A percentile compares a stretch with the other conserved stretches of the same genome.
These are phyloP conservation scores for Cymodocea nodosa DNA, from an alignment of 116 monocot species.

Conservation along the genomic window DNA sequence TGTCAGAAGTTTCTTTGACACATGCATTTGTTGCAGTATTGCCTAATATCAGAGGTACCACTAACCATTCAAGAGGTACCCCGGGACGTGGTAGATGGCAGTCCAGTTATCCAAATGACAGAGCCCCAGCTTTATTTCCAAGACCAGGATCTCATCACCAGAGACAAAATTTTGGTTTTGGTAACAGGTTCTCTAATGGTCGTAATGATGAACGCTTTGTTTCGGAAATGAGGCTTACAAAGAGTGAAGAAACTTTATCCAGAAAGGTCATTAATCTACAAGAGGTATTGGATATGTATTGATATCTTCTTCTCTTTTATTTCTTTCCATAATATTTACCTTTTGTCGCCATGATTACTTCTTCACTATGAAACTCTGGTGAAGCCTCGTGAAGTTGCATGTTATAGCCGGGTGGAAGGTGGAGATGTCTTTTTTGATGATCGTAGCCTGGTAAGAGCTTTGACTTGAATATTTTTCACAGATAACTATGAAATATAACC, in stretches of 20 bases:
- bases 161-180: constrained; percentile 66
- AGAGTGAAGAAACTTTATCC: constrained; percentile 97
- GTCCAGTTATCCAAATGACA: constrained; percentile 34
- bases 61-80: constrained; percentile 47
- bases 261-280: constrained; percentile 76
- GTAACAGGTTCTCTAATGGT: constrained; percentile 65
- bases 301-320: constrained; percentile 4
- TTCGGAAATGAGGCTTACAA: constrained; percentile 82
- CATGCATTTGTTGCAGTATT: constrained; percentile 29
- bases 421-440: constrained; percentile 93
- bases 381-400: constrained; percentile 94
- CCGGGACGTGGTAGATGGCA: constrained; percentile 75
- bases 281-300: constrained; percentile 47
- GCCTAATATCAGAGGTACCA: constrained; percentile 43
- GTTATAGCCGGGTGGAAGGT: constrained; percentile 80
- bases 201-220: constrained; percentile 89
- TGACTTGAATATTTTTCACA: background rate
- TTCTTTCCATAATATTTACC: constrained; percentile 1
- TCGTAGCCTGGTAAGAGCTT: constrained; percentile 63
- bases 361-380: background rate
- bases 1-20: background rate
- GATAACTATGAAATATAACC: background rate
- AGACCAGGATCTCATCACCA: constrained; percentile 64
- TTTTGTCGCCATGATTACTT: background rate
- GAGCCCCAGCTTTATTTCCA: constrained; percentile 73